Base-by-base conservation (phyloP, 1,284 basidiomycete genomes). In the Termitomyces sp. region DNA sequence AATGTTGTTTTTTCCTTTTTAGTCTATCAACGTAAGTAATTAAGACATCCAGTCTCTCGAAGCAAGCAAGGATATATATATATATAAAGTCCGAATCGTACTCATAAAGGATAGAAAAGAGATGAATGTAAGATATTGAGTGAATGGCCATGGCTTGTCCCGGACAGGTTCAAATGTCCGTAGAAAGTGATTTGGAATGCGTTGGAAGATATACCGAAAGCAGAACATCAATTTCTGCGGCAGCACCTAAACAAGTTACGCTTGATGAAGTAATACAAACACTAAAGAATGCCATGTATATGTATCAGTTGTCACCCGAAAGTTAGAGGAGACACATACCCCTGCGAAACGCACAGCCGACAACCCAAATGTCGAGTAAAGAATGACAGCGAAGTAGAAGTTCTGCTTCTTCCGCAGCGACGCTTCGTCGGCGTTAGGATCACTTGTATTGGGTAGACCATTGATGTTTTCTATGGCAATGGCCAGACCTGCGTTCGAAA, bases 311-410 rank as follows among this genome's bases (percentile, higher is more conserved):
- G 31, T 18, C 52, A 31, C 16, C 41, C n/a, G 34, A 24, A 44
- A 40, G 49, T 16, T 1, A 19, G 52, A 52, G 31, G 18, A 50
- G 44, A 21, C 1, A 82, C 91, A 65, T 69, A 93, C 91, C 62
- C 92, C 92, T 35, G 72, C 56, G 69, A 98, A 95, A 41, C 93
- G 82, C 60, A 97, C 82, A 39, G 81, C 70, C 5, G 91, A 80
- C 19, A 98, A 77, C 5, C 70, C 84, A 66, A 97, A 96, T 0
- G 93, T 97, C 28, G 91, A 87, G 76, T 91, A 97, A 34, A 98
- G 77, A 57, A 97, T 89, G 56, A 92, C 72, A 24, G 79, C 76
- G 71, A 95, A 94, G 70, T 94, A 94, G 26, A 73, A 72, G 65
- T 88, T 88, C 67, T 92, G 90, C 66, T 82, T 86, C 50, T 68